These are phyloP conservation scores for Penicillium antarcticum DNA, from an alignment of 495 filamentous ascomycete species.

Conservation along the genomic window DNA sequence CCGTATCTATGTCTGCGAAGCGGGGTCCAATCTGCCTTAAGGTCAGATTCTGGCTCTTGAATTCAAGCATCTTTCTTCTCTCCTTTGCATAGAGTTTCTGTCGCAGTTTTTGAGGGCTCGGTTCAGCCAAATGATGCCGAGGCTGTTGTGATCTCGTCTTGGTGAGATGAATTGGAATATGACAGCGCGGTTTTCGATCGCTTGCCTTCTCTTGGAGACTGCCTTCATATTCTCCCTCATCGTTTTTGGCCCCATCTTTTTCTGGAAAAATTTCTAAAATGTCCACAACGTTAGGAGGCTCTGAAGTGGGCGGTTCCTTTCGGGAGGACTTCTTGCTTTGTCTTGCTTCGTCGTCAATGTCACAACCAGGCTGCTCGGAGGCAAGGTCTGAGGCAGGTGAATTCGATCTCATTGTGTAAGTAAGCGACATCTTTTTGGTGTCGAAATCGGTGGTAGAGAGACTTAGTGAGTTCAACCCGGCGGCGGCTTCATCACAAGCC, in stretches of 20 bases:
- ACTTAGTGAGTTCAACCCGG: background rate
- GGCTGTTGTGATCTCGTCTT: too few relatives aligned
- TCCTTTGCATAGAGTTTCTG: background rate
- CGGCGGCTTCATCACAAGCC: background rate
- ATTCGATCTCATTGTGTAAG: too few relatives aligned
- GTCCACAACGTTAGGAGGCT: too few relatives aligned
- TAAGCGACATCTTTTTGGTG: too few relatives aligned
- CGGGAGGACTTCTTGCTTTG: too few relatives aligned
- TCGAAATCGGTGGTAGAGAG: background rate
- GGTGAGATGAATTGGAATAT: background rate
- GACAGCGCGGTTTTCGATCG: background rate
- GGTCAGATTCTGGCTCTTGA: conserved; percentile 1
- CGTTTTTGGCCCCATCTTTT: background rate
- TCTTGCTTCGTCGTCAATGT: too few relatives aligned
- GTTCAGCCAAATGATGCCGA: too few relatives aligned
- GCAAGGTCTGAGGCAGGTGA: too few relatives aligned
- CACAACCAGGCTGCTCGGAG: too few relatives aligned
- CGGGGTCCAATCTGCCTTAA: conserved; percentile 2
- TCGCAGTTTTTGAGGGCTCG: background rate
- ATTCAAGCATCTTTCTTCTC: background rate
- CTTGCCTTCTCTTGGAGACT: background rate
- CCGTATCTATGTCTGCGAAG: conserved; percentile 7
- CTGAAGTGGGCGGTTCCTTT: too few relatives aligned
- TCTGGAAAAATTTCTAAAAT: too few relatives aligned
- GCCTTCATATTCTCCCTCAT: background rate